Conservation (phyloP, 2,329 filamentous ascomycete species). For the Botrytis sinoallii region DNA sequence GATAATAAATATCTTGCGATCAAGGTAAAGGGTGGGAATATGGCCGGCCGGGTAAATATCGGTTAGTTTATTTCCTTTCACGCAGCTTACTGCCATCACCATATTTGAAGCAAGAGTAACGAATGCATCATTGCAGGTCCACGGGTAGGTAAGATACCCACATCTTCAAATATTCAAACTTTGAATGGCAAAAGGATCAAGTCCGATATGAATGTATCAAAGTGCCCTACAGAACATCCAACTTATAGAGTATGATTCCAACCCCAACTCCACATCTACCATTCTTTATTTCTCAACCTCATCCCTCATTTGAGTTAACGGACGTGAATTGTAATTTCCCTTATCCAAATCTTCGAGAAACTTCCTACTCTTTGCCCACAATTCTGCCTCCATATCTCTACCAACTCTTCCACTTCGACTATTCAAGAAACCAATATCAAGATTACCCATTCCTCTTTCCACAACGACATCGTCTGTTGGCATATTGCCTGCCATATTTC, state of each 20-base stretch:
- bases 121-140: not conserved
- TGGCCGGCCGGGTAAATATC: not conserved
- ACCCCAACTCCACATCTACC: not conserved
- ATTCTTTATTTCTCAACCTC: conserved; percentile 16
- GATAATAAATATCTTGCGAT: not conserved
- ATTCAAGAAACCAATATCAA: conserved; percentile 89
- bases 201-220: not conserved
- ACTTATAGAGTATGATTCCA: not conserved
- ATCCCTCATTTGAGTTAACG: conserved; percentile 3
- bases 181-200: not conserved
- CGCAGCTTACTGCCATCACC: not conserved
- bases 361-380: conserved; percentile 62
- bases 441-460: conserved; percentile 47
- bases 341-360: conserved; percentile 47
- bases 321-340: conserved; percentile 18
- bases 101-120: not conserved
- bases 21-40: not conserved
- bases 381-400: conserved; percentile 77
- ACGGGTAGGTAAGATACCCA: not conserved
- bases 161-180: not conserved
- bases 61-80: not conserved
- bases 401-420: conserved; percentile 79
- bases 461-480: conserved; percentile 31
- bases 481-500: conserved; percentile 17
- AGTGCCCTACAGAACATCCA: too few relatives aligned